Conservation (phyloP, 805 yeast genomes). For the Metschnikowia aberdeeniae region DNA sequence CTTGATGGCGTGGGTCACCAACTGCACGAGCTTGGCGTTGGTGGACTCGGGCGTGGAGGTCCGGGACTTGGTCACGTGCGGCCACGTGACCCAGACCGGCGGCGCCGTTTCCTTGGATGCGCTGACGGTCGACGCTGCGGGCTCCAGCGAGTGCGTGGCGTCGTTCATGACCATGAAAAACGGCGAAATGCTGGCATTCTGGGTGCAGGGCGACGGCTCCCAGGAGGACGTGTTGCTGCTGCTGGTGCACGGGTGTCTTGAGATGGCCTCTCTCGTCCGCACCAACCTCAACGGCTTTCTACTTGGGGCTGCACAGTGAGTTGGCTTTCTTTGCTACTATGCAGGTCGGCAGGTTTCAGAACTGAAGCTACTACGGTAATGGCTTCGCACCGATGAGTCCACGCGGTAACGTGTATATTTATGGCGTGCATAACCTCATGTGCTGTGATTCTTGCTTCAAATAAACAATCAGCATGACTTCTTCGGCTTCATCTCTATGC, state of each 20-base stretch:
- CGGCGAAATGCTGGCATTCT: constrained; percentile 57
- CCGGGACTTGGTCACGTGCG: constrained; percentile 69
- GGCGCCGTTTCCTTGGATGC: constrained; percentile 12
- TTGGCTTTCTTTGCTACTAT: too few species aligned
- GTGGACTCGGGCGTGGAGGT: constrained; percentile 83
- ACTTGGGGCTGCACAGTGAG: constrained; percentile 7
- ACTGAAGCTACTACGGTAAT: too few species aligned
- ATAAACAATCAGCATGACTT: too few species aligned
- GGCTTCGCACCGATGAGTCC: too few species aligned
- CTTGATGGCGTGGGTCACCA: constrained; percentile 50
- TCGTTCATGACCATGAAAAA: constrained; percentile 53
- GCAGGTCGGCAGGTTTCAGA: too few species aligned
- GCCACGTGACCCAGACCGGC: constrained; percentile 34
- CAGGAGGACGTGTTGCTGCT: constrained; percentile 20
- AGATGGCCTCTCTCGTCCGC: constrained; percentile 41
- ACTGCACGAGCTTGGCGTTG: constrained; percentile 66
- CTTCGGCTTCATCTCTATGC: too few species aligned
- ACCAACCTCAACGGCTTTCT: constrained; percentile 45
- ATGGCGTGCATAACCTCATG: too few species aligned
- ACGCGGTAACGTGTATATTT: too few species aligned
- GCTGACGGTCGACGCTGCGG: constrained; percentile 6
- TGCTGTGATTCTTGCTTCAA: too few species aligned
- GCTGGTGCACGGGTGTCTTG: constrained; percentile 43
- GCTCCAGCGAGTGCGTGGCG: constrained; percentile 27
- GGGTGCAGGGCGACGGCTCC: constrained; percentile 39